Percentiles rank a stretch among this genome's conserved stretches.
Evolutionary conservation across 352 stramenopile genomes (phyloP).

Genomic region (Pythium pyrilobum): DNA sequence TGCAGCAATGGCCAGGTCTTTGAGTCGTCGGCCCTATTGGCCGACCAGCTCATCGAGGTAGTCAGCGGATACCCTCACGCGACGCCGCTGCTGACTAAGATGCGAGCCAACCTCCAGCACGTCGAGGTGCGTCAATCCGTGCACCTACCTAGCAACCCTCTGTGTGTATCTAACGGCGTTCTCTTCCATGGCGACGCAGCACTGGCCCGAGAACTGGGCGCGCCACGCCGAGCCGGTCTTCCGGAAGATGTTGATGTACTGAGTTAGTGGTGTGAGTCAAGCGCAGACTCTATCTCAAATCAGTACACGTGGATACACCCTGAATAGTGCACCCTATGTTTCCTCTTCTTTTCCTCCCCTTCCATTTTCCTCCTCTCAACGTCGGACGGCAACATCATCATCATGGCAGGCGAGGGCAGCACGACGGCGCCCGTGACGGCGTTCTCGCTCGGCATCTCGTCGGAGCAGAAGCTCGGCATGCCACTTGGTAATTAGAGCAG

Average conservation of each 20-base stretch:
- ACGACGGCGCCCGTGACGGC: conserved; percentile 2
- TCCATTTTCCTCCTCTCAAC: no score
- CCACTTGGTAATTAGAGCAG: conserved; percentile 13
- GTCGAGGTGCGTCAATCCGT: conserved; percentile 56
- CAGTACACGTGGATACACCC: not conserved
- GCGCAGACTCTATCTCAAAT: no score
- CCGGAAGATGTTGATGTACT: conserved; percentile 36
- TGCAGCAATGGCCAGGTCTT: conserved; percentile 80
- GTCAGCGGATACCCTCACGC: conserved; percentile 45
- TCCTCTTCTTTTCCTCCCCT: not conserved
- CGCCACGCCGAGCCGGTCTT: conserved; percentile 60
- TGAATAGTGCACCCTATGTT: conserved; percentile 4
- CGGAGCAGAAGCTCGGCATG: conserved; percentile 24
- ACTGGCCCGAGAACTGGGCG: conserved; percentile 77
- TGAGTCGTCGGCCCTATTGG: conserved; percentile 46
- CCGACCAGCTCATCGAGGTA: conserved; percentile 52
- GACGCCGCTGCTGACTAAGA: conserved; percentile 36
- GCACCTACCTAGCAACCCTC: no score
- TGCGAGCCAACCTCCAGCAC: conserved; percentile 40
- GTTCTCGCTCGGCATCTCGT: conserved; percentile 22
- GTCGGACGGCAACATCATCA: not conserved
- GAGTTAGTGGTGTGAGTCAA: no score
- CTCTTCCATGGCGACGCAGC: conserved; percentile 22
- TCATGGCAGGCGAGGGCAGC: conserved; percentile 1
- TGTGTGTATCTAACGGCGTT: not conserved